Base-by-base conservation (phyloP, 768 basidiomycete genomes). In the Strobilomyces dryophilus region DNA sequence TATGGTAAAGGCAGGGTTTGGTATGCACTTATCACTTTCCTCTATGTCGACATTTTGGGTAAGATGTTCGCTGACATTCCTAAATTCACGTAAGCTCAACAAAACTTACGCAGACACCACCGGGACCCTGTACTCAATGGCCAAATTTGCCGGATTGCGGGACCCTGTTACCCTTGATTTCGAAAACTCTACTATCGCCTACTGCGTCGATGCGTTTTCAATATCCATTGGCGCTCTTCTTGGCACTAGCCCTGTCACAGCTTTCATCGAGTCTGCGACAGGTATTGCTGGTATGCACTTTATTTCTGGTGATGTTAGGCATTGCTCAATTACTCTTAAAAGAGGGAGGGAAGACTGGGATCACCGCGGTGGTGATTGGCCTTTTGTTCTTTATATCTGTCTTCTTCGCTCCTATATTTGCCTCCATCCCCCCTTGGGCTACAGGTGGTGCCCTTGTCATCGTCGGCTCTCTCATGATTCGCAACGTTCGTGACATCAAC, bases 331-430 rank as follows among this genome's bases (percentile, higher is more conserved):
- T 45, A 26, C 54, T 24, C 47, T 32, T 41, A 53, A 64, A n/a
- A 77, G 91, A 94, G 81, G 92, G 92, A 32, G 92, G 92, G 35
- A 89, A 86, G 74, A 94, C 92, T 0, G 92, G 92, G 26, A 70
- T 94, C 47, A 87, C 91, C 0, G 91, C 87, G 4, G 78, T 92
- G 51, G 76, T 78, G 14, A 83, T 81, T 4, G 86, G 87, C 8
- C 62, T 90, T 41, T 79, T 82, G 59, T 93, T 94, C 79, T 87
- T 92, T 66, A 70, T 94, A 43, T 88, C 82, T 3, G 76, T 94
- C 50, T 94, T 94, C 77, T 94, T 94, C 63, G 81, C 91, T 17
- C 91, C 91, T 7, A 85, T 94, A 61, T 92, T 94, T 58, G 89
- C 89, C 10, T 89, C 87, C 11, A 90, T 94, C 47, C 91, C 91